Percentiles rank a stretch among this genome's conserved stretches.
phyloP scores from a whole-genome alignment of 164 flowering plant species.

The Tetracentron sinense region DNA sequence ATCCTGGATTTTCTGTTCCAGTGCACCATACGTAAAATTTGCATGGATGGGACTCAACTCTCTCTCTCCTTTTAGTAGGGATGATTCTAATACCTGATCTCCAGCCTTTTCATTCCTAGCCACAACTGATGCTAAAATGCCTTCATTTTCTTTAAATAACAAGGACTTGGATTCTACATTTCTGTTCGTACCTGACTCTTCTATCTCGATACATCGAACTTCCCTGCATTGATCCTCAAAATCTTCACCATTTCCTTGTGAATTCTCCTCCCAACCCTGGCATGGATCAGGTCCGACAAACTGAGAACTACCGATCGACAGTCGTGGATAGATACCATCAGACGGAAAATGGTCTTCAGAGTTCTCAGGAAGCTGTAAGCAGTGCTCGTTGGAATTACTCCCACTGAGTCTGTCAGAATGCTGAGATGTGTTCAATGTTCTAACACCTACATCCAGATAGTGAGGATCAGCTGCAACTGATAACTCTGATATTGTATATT shows the following conservation, averaged over 20 bases:
- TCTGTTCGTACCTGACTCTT: constrained; percentile 26
- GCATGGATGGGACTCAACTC: constrained; percentile 8
- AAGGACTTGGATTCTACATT: constrained; percentile 10
- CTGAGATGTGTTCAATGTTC: constrained; percentile 17
- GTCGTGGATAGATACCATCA: constrained; percentile 29
- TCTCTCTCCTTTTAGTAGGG: constrained; percentile 16
- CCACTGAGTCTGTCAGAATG: constrained; percentile 16
- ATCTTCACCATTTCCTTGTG: constrained; percentile 21
- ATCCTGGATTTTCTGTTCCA: constrained; percentile 34
- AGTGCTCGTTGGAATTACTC: constrained; percentile 9
- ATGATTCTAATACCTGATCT: constrained; percentile 20
- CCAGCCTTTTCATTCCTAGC: constrained; percentile 20
- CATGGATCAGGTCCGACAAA: constrained; percentile 38
- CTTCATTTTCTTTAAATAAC: constrained; percentile 28
- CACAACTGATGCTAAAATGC: constrained; percentile 11
- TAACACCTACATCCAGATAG: constrained; percentile 23
- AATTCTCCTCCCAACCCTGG: constrained; percentile 39
- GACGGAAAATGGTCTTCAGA: constrained; percentile 38
- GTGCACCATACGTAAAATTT: constrained; percentile 21
- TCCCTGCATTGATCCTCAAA: constrained; percentile 62
- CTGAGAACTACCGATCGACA: constrained; percentile 27
- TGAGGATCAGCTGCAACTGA: constrained; percentile 30
- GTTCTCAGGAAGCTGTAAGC: constrained; percentile 25
- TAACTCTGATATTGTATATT: constrained; percentile 30
- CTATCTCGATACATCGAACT: constrained; percentile 55